Conservation (phyloP, 1,139 yeast species). For the Diutina neorugosa region DNA sequence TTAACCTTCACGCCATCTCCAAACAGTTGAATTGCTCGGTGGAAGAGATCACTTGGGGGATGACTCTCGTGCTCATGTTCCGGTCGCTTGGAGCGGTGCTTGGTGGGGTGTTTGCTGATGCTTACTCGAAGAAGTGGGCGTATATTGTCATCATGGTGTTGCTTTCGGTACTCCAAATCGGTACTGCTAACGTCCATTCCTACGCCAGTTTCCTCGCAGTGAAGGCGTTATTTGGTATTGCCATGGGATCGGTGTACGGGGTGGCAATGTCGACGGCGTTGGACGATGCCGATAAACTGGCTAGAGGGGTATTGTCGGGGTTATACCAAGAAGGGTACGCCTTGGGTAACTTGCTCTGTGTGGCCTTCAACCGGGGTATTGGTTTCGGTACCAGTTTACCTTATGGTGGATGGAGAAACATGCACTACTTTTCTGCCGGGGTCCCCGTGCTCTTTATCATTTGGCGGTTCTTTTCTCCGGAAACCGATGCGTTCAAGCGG, state of each 20-base stretch:
- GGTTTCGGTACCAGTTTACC: background rate
- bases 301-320: conserved; percentile 56
- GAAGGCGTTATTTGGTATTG: conserved; percentile 55
- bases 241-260: conserved; percentile 66
- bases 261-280: conserved; percentile 55
- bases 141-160: conserved; percentile 39
- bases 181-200: conserved; percentile 58
- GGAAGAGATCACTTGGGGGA: conserved; percentile 64
- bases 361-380: conserved; percentile 2
- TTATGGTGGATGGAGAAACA: conserved; percentile 49
- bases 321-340: conserved; percentile 66
- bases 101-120: conserved; percentile 57
- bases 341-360: conserved; percentile 27
- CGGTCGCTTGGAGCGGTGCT: conserved; percentile 69
- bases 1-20: conserved; percentile 48
- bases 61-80: conserved; percentile 67
- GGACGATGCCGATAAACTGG: conserved; percentile 53
- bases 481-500: conserved; percentile 40
- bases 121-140: conserved; percentile 66
- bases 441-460: conserved; percentile 44
- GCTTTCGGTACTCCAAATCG: conserved; percentile 52
- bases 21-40: conserved; percentile 34
- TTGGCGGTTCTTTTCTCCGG: conserved; percentile 40
- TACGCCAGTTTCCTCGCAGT: conserved; percentile 57
- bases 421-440: conserved; percentile 75